Evolutionary conservation across 805 yeast species (phyloP), one percentile per base, ranked within the genome.

Genomic region (Trichomonascus vanleenenianus): DNA sequence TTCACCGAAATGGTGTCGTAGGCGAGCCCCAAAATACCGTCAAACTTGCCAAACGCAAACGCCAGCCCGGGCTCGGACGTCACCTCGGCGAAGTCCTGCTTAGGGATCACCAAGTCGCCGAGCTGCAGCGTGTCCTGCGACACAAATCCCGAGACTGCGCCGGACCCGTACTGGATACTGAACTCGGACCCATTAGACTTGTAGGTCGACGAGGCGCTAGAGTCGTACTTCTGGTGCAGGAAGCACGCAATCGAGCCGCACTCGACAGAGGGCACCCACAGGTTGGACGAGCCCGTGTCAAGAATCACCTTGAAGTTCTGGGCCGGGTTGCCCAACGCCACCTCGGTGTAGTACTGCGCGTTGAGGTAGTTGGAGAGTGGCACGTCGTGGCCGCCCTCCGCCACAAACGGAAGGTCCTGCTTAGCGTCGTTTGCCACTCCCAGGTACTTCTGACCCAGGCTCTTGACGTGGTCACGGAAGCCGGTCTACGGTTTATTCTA

Each of bases 41-140:
- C 98, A 64, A 93, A 93, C 70, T 93, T 91, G 67, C 96, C 98
- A 68, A 93, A 93, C 43, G 98, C 97, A 71, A 93, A 93, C 0
- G 97, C 93, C 56, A 93, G 76, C 47, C 98, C 98, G 37, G 97
- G 97, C 73, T 93, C 98, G 58, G 79, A 78, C 48, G 98, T 93
- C 52, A 96, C 91, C 74, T 93, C 98, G 50, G 95, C 97, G 63
- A 93, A 93, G 64, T 83, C 95, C 72, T 91, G 97, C 54, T 82
- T 71, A 55, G 88, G 83, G 61, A 93, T 89, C 46, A 72, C 67
- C 69, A 93, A 78, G 61, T 82, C 93, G 49, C 97, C 97, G 53
- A 93, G 70, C 50, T 76, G 71, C 57, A 93, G 69, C 38, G 80
- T 71, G 63, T 93, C 98, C 63, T 84, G 84, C 36, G 97, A 88